Evolutionary conservation across 495 filamentous ascomycete genomes (phyloP), one percentile per base, ranked within the genome.

Genomic region (Gamarada debralockiae): DNA sequence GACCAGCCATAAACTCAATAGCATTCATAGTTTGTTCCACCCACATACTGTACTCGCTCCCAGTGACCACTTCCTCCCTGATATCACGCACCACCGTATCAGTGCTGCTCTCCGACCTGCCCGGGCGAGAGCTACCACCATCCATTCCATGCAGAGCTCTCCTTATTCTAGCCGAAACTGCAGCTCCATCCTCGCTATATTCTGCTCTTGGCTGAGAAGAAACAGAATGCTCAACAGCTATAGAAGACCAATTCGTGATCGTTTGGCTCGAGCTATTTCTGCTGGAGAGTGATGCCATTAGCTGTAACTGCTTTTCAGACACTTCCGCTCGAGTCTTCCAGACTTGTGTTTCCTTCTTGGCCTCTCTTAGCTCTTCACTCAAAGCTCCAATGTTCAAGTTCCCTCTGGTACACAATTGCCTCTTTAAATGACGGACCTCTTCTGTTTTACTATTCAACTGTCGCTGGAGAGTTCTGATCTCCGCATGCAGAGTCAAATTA

Each of bases 291-390:
- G 33, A 27, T 0, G 41, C 34, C 40, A 76, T 67, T 4, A 68
- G 57, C 9, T 59, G 53, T 0, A 79, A 60, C 21, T 69, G 65
- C 57, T 64, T 70, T 67, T 83, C 78, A 0, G 77, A 76, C 12
- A 63, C 57, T 60, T 78, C 70, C 1, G 79, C 79, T 44, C 75
- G 65, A 22, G 61, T 65, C 46, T 68, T 70, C 79, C 80, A 84
- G 45, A 65, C 61, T 25, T 62, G 53, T 36, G 67, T 59, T 41
- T 80, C 75, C 21, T 64, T 64, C 46, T 68, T 70, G n/a, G 70
- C 66, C 3, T 67, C 55, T 15, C 68, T 59, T 25, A 83, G 62
- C 53, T 73, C 66, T 49, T 74, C 69, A 34, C 66, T 67, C 36
- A 80, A 40, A 7, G 63, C 66, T 0, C 66, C 72, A 10, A 73